phyloP scores from a whole-genome alignment of 2,329 filamentous ascomycete species.

The Hysterium pulicare region DNA sequence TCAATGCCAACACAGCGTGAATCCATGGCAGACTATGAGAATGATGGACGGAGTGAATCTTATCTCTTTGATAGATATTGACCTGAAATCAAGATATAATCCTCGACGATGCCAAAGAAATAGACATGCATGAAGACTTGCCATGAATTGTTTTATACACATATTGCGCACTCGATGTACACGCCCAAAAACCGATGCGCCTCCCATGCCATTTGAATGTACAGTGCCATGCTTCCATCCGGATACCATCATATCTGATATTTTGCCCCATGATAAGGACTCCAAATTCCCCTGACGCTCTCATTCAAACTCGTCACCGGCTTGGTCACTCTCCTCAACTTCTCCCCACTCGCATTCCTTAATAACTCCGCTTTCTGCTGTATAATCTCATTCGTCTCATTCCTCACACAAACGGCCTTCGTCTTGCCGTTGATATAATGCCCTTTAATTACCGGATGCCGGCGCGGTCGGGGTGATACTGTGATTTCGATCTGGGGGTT shows the following conservation, averaged over 20 bases:
- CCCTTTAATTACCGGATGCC: constrained; percentile 84
- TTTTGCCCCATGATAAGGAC: constrained; percentile 58
- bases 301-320: constrained; percentile 61
- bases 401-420: constrained; percentile 85
- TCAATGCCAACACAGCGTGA: constrained; percentile 55
- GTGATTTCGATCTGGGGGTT: constrained; percentile 90
- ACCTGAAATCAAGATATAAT: background rate
- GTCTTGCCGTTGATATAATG: constrained; percentile 88
- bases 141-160: constrained; percentile 9
- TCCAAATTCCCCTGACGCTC: constrained; percentile 64
- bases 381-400: constrained; percentile 76
- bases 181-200: constrained; percentile 15
- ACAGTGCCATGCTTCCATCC: constrained; percentile 15
- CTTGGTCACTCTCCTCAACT: constrained; percentile 59
- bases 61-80: too few relatives aligned
- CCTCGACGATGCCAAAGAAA: background rate
- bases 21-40: constrained; percentile 27
- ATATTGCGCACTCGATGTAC: constrained; percentile 21
- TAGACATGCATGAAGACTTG: background rate
- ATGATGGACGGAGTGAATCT: too few relatives aligned
- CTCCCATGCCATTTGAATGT: constrained; percentile 13
- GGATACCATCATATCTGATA: constrained; percentile 44
- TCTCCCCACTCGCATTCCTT: constrained; percentile 72
- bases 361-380: constrained; percentile 73
- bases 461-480: constrained; percentile 83